A percentile compares a stretch with the other conserved stretches of the same genome.
Evolutionary conservation across 2,329 filamentous ascomycete species (phyloP).

Genomic region (Ascochyta lentis): DNA sequence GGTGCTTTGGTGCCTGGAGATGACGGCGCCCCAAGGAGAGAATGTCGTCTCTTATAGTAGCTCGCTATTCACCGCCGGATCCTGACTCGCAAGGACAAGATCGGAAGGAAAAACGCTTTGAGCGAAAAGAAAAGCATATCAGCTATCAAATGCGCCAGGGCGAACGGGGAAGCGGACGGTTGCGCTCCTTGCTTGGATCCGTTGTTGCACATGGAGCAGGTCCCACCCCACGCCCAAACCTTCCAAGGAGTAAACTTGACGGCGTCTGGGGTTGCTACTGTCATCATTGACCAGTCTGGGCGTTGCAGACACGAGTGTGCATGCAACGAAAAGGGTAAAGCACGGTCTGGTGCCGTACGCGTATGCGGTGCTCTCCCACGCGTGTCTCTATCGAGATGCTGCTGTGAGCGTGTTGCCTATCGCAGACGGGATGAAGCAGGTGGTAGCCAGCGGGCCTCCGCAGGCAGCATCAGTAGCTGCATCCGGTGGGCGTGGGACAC

Average conservation of each 20-base stretch:
- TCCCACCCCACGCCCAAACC: conserved; percentile 41
- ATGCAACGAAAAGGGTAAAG: conserved; percentile 17
- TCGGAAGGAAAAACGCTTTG: conserved; percentile 27
- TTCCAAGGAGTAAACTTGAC: conserved; percentile 21
- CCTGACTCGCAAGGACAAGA: conserved; percentile 39
- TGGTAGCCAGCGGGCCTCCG: not conserved
- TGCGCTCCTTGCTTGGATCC: conserved; percentile 41
- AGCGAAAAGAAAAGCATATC: conserved; percentile 37
- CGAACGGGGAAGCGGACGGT: conserved; percentile 39
- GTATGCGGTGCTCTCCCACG: conserved; percentile 17
- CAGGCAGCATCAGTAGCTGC: conserved; percentile 15
- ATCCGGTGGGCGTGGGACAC: conserved; percentile 15
- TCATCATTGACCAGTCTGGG: conserved; percentile 20
- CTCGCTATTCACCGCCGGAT: conserved; percentile 29
- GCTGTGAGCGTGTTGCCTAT: conserved; percentile 12
- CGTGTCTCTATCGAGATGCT: conserved; percentile 16
- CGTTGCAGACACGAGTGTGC: conserved; percentile 13
- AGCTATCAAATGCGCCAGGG: conserved; percentile 25
- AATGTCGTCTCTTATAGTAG: conserved; percentile 34
- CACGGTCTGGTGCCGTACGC: conserved; percentile 11
- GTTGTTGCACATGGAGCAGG: conserved; percentile 39
- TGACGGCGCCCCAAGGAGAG: conserved; percentile 25
- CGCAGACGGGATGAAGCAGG: conserved; percentile 23
- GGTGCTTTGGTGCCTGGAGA: conserved; percentile 15
- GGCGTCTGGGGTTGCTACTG: conserved; percentile 30